phyloP scores from a whole-genome alignment of 2,329 filamentous ascomycete species.

The Pseudocercospora eumusae region DNA sequence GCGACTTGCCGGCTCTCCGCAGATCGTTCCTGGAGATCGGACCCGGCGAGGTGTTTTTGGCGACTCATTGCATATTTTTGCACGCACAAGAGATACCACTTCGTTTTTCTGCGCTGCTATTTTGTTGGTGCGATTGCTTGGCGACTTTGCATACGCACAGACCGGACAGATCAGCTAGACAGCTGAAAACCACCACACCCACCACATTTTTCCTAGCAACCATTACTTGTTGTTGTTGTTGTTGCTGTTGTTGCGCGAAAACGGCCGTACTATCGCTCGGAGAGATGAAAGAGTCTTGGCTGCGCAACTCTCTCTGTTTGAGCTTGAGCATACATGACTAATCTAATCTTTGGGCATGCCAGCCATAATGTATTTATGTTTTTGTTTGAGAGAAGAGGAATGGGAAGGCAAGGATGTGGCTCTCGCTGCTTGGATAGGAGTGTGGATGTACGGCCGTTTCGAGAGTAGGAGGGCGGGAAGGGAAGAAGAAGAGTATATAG shows the following conservation, averaged over 20 bases:
- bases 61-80: conserved; percentile 11
- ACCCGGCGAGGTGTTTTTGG: conserved; percentile 4
- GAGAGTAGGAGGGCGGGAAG: background rate
- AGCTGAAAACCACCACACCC: background rate
- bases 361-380: conserved; percentile 14
- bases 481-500: background rate
- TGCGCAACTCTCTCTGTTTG: background rate
- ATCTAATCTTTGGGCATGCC: conserved; percentile 6
- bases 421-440: background rate
- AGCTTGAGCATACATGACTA: conserved; percentile 5
- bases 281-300: background rate
- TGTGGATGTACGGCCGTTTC: background rate
- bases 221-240: conserved; percentile 7
- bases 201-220: conserved; percentile 3
- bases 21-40: background rate
- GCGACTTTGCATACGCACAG: conserved; percentile 9
- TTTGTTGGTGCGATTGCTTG: conserved; percentile 1
- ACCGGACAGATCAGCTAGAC: background rate
- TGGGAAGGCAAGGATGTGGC: background rate
- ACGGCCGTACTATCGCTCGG: conserved; percentile 4
- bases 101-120: conserved; percentile 12
- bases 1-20: conserved; percentile 1
- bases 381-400: conserved; percentile 6
- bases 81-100: conserved; percentile 15
- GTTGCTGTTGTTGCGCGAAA: background rate